A percentile compares a stretch with the other conserved stretches of the same genome.
Evolutionary conservation across 192 early-diverging fungal genomes (phyloP).

Genomic region (Pilobolus umbonatus): DNA sequence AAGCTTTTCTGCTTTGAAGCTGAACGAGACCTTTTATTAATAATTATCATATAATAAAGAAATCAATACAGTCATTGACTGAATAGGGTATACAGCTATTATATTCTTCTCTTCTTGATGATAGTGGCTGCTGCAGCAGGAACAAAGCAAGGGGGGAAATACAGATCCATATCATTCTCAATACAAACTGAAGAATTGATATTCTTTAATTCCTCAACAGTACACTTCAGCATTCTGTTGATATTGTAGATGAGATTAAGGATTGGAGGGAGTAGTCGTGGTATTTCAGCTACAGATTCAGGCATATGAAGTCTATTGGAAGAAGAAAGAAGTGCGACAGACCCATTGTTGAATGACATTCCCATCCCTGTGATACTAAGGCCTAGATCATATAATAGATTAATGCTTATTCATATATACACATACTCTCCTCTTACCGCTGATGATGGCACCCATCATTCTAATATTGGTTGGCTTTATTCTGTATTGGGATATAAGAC

Average conservation of each 20-base stretch:
- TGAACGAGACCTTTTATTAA: too few species aligned
- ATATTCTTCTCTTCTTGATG: too few species aligned
- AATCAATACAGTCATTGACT: too few species aligned
- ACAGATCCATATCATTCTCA: slow-evolving; percentile 1
- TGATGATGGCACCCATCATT: too few species aligned
- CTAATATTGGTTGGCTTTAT: slow-evolving; percentile 3
- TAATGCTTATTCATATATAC: too few species aligned
- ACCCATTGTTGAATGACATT: neutral
- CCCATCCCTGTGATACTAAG: slow-evolving; percentile 1
- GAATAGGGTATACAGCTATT: too few species aligned
- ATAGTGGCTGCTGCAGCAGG: too few species aligned
- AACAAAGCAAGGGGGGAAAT: slow-evolving; percentile 3
- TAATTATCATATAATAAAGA: too few species aligned
- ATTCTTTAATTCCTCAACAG: neutral
- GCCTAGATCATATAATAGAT: too few species aligned
- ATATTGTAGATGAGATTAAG: neutral
- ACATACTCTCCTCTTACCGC: neutral
- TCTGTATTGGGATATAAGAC: neutral
- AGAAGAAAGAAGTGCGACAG: neutral
- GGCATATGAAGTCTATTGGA: slow-evolving; percentile 9
- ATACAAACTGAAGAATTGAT: neutral
- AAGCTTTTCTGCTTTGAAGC: too few species aligned
- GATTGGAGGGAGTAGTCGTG: slow-evolving; percentile 2
- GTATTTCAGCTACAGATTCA: slow-evolving; percentile 6
- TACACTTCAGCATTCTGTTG: neutral